Evolutionary conservation across 352 stramenopile genomes (phyloP), one percentile per base, ranked within the genome.

Genomic region (Globisporangium nunn): DNA sequence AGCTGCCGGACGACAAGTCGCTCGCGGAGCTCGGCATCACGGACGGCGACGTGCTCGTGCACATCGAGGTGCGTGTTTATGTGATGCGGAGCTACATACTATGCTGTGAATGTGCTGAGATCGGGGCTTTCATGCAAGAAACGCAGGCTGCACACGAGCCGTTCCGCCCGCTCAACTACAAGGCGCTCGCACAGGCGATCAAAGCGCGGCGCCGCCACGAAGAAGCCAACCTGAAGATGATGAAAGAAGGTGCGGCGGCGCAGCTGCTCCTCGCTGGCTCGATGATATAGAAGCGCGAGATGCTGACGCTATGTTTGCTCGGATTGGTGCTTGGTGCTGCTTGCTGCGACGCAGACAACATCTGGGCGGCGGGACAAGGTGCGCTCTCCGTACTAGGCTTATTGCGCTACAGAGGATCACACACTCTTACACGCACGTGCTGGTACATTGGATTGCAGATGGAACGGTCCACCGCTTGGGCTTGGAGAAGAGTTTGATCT

Each of bases 151-250:
- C 81, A 15, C 85, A 94, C 37, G 81, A 94, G 66, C 85, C 85
- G n/a, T 94, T 94, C 62, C 82, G 85, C 43, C 81, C 82, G 18
- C 74, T 94, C 41, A 93, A 94, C 69, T 94, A 94, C 71, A 87
- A 87, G 63, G 52, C 75, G 45, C 70, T 94, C 48, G 85, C 85
- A 8, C 77, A 94, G 55, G 81, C 77, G 49, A 88, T 94, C 54
- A 83, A 85, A 53, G 81, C 63, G 43, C 85, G 77, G 47, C 75
- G 81, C 52, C 85, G 84, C 64, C 83, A 95, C 54, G 83, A 95
- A 55, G 79, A 92, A 58, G 61, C 74, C 15, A 91, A 91, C 59
- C 54, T 93, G 54, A 85, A 91, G 65, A 90, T 93, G 74, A 78
- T 87, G 61, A 88, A 91, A 67, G 76, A 93, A 72, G 72, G 72